These are phyloP conservation scores for Venturia pyrina DNA, from an alignment of 2,329 filamentous ascomycete species.

Conservation along the genomic window DNA sequence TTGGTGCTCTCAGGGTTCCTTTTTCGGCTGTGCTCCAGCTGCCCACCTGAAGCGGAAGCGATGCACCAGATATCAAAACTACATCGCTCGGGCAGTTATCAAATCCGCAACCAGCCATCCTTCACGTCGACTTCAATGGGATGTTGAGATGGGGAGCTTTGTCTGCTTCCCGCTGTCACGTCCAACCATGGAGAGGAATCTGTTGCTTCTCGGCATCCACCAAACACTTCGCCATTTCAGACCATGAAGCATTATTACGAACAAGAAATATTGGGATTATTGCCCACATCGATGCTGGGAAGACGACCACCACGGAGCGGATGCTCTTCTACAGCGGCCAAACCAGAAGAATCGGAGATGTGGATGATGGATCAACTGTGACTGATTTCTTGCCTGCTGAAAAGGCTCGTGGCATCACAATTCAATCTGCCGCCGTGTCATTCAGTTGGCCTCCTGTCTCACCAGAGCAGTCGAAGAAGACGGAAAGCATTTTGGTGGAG, in stretches of 20 bases:
- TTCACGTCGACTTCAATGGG: neutral
- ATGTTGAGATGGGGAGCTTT: constrained; percentile 10
- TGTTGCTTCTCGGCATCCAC: constrained; percentile 5
- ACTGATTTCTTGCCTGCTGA: constrained; percentile 95
- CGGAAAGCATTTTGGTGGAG: constrained; percentile 16
- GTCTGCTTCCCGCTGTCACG: neutral
- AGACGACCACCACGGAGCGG: constrained; percentile 96
- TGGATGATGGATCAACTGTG: constrained; percentile 92
- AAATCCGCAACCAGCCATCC: neutral
- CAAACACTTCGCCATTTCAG: neutral
- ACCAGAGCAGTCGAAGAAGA: constrained; percentile 23
- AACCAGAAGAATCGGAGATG: constrained; percentile 81
- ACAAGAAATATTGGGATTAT: constrained; percentile 97
- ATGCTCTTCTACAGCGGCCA: constrained; percentile 97
- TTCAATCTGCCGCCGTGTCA: constrained; percentile 92
- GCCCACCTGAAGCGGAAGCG: neutral
- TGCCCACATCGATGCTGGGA: constrained; percentile 96
- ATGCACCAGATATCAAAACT: neutral
- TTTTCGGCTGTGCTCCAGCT: neutral
- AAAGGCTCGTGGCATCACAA: constrained; percentile 85
- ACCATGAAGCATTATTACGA: constrained; percentile 36
- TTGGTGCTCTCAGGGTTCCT: constrained; percentile 5
- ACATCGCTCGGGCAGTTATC: neutral
- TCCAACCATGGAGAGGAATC: neutral
- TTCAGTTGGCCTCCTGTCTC: constrained; percentile 73